Conservation (phyloP, 2,329 filamentous ascomycete species). For the Beauveria varroae region DNA sequence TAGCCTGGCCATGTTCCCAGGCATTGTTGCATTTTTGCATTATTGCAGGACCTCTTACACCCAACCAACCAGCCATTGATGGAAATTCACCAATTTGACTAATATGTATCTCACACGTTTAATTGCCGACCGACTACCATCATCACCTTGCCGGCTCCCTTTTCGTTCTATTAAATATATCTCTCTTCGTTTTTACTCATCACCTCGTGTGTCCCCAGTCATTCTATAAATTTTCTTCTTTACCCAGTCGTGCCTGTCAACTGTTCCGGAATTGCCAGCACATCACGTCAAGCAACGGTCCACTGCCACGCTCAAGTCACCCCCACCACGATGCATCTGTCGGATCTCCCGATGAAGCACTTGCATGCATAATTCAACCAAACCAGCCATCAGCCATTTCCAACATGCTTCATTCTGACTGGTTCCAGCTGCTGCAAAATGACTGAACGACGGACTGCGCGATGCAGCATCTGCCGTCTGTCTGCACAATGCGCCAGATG, state of each 20-base stretch:
- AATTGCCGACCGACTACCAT: too few relatives aligned
- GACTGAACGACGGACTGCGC: neutral
- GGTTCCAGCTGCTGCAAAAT: neutral
- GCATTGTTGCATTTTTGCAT: neutral
- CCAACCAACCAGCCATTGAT: too few relatives aligned
- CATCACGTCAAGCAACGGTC: neutral
- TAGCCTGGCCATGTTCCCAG: neutral
- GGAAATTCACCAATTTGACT: too few relatives aligned
- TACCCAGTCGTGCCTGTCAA: too few relatives aligned
- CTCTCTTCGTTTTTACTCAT: too few relatives aligned
- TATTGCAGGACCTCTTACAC: too few relatives aligned
- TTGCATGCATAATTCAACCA: neutral
- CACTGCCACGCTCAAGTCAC: neutral
- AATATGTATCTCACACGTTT: too few relatives aligned
- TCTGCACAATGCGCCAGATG: neutral
- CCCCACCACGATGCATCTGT: constrained; percentile 3
- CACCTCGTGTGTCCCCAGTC: too few relatives aligned
- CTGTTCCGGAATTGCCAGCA: neutral
- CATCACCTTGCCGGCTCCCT: too few relatives aligned
- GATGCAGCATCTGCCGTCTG: neutral
- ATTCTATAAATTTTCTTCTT: too few relatives aligned
- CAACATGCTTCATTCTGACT: neutral
- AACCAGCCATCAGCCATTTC: neutral
- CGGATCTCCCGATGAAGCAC: constrained; percentile 7
- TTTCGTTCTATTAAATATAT: too few relatives aligned